A percentile compares a stretch with the other conserved stretches of the same genome.
These are phyloP conservation scores for Fusarium pseudocircinatum DNA, from an alignment of 2,329 filamentous ascomycete genomes.

Conservation along the genomic window DNA sequence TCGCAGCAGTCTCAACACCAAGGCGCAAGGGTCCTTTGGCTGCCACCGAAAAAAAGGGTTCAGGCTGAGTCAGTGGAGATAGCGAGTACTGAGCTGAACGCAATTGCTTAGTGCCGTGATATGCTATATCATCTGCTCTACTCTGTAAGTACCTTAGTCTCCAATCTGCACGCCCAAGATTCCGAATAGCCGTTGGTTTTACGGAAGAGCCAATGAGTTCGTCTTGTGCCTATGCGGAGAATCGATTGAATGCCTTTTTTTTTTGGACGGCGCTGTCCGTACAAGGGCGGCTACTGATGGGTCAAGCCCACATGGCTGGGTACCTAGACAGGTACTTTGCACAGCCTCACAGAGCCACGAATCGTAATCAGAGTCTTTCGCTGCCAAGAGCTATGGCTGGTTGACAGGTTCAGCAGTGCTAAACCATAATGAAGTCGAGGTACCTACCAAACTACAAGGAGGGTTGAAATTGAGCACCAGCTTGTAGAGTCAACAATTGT, in stretches of 20 bases:
- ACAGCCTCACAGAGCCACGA: slow-evolving; percentile 38
- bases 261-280: not conserved
- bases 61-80: not conserved
- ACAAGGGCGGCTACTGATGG: not conserved
- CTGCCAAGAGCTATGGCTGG: not conserved
- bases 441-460: not conserved
- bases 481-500: not conserved
- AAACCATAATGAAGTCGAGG: not conserved
- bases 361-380: not conserved
- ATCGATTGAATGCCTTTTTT: not conserved
- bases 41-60: not conserved
- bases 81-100: not conserved
- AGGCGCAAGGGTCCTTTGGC: not conserved
- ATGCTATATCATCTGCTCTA: not conserved
- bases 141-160: not conserved
- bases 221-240: not conserved
- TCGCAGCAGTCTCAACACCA: not conserved
- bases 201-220: slow-evolving; percentile 19
- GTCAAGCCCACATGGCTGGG: not conserved
- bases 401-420: not conserved
- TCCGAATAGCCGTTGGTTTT: not conserved
- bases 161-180: not conserved
- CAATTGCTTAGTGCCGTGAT: not conserved
- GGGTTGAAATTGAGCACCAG: not conserved
- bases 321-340: slow-evolving; percentile 6